A percentile compares a stretch with the other conserved stretches of the same genome.
Conservation (phyloP, 2,329 filamentous ascomycete species). For the Penicillium sp. region DNA sequence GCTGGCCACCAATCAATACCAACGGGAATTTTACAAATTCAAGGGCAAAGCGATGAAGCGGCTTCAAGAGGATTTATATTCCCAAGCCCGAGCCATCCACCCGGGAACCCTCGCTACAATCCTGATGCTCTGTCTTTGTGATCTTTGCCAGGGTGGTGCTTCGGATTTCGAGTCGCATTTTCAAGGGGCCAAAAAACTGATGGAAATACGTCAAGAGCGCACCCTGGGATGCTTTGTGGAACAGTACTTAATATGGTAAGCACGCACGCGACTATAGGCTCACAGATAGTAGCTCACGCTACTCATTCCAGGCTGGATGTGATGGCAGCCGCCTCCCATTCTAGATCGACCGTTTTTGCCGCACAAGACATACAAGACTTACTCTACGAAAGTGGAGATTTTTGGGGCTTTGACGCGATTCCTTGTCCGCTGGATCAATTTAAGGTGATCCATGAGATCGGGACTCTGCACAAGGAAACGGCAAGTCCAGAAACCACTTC, state of each 20-base stretch:
- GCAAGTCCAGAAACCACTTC: not conserved
- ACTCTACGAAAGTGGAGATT: not conserved
- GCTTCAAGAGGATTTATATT: conserved; percentile 4
- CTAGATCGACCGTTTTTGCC: not conserved
- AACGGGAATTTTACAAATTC: conserved; percentile 2
- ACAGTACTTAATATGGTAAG: conserved; percentile 4
- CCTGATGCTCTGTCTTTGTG: conserved; percentile 7
- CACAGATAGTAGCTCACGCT: not conserved
- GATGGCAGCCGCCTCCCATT: not conserved
- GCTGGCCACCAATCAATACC: conserved; percentile 3
- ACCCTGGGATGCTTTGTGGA: conserved; percentile 2
- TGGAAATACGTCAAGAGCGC: conserved; percentile 1
- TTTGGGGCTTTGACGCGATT: not conserved
- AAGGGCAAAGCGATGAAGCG: conserved; percentile 5
- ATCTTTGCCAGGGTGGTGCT: conserved; percentile 2
- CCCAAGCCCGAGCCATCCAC: not conserved
- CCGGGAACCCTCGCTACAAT: conserved; percentile 4
- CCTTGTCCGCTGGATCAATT: not conserved
- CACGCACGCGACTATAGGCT: not conserved
- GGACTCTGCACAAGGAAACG: not conserved
- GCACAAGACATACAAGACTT: not conserved
- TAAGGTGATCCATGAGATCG: not conserved
- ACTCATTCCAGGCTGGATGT: not conserved
- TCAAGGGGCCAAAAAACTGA: not conserved
- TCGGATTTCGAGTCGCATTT: conserved; percentile 5